Evolutionary conservation across 352 stramenopile genomes (phyloP).

Genomic region (Peronospora destructor): DNA sequence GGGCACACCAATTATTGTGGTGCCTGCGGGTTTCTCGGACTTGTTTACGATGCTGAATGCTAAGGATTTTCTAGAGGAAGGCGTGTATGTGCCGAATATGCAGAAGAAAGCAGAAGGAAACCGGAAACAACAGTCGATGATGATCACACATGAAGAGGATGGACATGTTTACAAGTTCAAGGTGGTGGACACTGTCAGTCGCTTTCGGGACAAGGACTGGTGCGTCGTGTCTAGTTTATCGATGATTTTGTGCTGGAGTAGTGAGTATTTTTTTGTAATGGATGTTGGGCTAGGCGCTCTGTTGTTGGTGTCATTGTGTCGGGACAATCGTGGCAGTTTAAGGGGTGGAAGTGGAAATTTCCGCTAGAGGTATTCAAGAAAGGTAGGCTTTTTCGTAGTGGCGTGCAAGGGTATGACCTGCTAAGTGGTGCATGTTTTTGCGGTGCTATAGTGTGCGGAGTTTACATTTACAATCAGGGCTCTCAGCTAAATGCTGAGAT

Average conservation of each 20-base stretch:
- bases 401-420: not conserved
- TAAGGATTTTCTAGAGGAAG: slow-evolving; percentile 83
- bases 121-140: slow-evolving; percentile 76
- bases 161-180: slow-evolving; percentile 83
- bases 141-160: slow-evolving; percentile 76
- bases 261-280: not conserved
- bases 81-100: slow-evolving; percentile 68
- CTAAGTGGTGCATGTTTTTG: slow-evolving; percentile 5
- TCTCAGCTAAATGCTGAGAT: slow-evolving; percentile 73
- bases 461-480: slow-evolving; percentile 82
- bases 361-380: slow-evolving; percentile 89
- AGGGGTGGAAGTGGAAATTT: slow-evolving; percentile 90
- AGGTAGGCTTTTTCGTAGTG: slow-evolving; percentile 30
- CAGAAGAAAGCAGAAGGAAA: slow-evolving; percentile 83
- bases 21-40: slow-evolving; percentile 81
- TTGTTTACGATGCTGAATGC: slow-evolving; percentile 87
- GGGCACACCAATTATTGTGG: slow-evolving; percentile 87
- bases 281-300: slow-evolving; percentile 46
- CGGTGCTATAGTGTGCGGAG: slow-evolving; percentile 49
- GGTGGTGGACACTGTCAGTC: slow-evolving; percentile 80
- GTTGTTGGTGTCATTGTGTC: slow-evolving; percentile 87
- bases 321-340: slow-evolving; percentile 89
- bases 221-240: slow-evolving; percentile 17
- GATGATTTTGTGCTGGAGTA: not conserved
- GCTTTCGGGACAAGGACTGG: slow-evolving; percentile 86